A percentile compares a stretch with the other conserved stretches of the same genome.
Evolutionary conservation across 2,329 filamentous ascomycete genomes (phyloP).

Genomic region (Rachicladosporium sp.): DNA sequence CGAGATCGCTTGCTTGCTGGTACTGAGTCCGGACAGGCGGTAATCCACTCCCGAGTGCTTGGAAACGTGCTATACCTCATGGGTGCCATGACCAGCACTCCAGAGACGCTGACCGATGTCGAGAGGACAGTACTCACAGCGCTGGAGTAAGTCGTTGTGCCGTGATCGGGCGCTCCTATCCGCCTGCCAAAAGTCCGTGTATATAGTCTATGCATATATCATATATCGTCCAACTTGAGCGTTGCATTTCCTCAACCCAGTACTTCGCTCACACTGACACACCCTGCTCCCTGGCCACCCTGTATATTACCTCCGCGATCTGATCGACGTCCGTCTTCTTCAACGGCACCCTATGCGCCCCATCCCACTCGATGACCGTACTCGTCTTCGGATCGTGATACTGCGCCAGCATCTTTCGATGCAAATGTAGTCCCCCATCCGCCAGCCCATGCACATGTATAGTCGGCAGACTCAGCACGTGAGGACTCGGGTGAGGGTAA

Average conservation of each 20-base stretch:
- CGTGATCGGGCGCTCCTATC: too few species aligned
- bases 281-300: conserved; percentile 40
- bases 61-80: conserved; percentile 53
- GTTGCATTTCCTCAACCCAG: too few species aligned
- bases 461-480: conserved; percentile 45
- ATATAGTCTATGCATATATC: neutral
- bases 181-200: neutral
- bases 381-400: conserved; percentile 47
- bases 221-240: neutral
- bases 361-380: conserved; percentile 59
- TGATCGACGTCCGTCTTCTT: conserved; percentile 52
- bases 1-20: conserved; percentile 37
- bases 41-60: conserved; percentile 47
- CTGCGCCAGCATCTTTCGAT: conserved; percentile 42
- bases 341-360: conserved; percentile 57
- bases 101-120: conserved; percentile 29
- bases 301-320: conserved; percentile 41
- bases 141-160: conserved; percentile 4
- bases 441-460: conserved; percentile 55
- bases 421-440: conserved; percentile 48
- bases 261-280: conserved; percentile 18
- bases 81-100: conserved; percentile 40
- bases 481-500: conserved; percentile 31
- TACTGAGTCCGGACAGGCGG: conserved; percentile 24
- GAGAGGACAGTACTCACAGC: too few species aligned